Conservation (phyloP, 2,329 filamentous ascomycete species). For the Xenosphaeropsis pyriputrescens region DNA sequence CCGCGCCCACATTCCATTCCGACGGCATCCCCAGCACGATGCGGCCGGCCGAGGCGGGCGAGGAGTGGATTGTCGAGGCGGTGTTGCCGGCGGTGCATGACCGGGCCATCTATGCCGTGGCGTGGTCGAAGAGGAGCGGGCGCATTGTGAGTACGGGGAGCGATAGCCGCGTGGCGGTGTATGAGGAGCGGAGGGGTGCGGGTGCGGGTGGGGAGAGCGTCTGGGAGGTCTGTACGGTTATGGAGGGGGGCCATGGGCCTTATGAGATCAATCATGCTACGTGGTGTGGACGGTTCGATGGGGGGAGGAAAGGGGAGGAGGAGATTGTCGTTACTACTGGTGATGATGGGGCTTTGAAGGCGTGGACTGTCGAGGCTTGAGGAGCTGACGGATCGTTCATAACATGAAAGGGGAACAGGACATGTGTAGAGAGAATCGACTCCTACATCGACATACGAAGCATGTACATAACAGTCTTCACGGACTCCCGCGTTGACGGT, state of each 20-base stretch:
- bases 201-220: conserved; percentile 1
- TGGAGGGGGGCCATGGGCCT: conserved; percentile 69
- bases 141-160: conserved; percentile 78
- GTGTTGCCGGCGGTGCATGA: conserved; percentile 64
- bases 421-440: neutral
- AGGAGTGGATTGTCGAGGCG: conserved; percentile 71
- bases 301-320: conserved; percentile 43
- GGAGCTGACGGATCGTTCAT: neutral
- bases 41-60: conserved; percentile 53
- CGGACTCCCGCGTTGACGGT: too few relatives aligned
- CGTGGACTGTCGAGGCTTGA: conserved; percentile 49
- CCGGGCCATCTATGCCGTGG: conserved; percentile 68
- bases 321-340: conserved; percentile 86
- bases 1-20: conserved; percentile 13
- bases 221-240: conserved; percentile 59
- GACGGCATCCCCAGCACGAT: conserved; percentile 77
- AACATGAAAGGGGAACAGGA: neutral
- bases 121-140: conserved; percentile 70
- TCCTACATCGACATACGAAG: too few relatives aligned
- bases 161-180: conserved; percentile 70
- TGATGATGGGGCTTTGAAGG: conserved; percentile 76
- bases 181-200: conserved; percentile 26
- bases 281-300: conserved; percentile 72
- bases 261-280: conserved; percentile 89
- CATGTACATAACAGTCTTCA: too few relatives aligned